phyloP scores from a whole-genome alignment of 768 basidiomycete genomes.

The Mycena metata region DNA sequence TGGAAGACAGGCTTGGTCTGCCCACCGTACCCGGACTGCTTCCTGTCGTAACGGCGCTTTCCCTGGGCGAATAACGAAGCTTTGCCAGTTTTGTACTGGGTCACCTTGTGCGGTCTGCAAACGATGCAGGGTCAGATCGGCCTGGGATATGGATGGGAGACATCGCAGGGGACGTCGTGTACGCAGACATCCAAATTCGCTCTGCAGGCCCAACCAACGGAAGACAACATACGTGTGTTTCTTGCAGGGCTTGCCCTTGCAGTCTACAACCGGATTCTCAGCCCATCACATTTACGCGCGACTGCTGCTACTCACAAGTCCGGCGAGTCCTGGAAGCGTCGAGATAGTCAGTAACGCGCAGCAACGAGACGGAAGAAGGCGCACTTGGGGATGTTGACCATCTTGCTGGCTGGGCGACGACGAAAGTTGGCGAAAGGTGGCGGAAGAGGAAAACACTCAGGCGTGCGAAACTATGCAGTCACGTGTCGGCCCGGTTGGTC shows the following conservation, averaged over 20 bases:
- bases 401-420: slow-evolving; percentile 64
- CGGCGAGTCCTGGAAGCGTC: slow-evolving; percentile 81
- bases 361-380: slow-evolving; percentile 47
- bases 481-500: too few species aligned
- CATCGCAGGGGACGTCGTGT: background rate
- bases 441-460: too few species aligned
- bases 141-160: slow-evolving; percentile 13
- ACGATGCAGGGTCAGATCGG: slow-evolving; percentile 25
- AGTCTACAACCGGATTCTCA: slow-evolving; percentile 62
- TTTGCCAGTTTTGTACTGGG: slow-evolving; percentile 99
- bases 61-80: slow-evolving; percentile 98
- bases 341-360: slow-evolving; percentile 26
- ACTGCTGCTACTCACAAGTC: slow-evolving; percentile 80
- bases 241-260: slow-evolving; percentile 97
- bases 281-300: background rate
- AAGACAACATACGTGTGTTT: slow-evolving; percentile 90
- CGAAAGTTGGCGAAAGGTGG: slow-evolving; percentile 37
- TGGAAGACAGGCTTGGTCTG: slow-evolving; percentile 99
- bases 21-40: slow-evolving; percentile 99
- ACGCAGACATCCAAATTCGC: background rate
- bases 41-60: slow-evolving; percentile 99
- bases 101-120: slow-evolving; percentile 95
- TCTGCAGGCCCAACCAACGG: background rate
- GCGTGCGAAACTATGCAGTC: too few species aligned
- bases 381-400: slow-evolving; percentile 97